These are phyloP conservation scores for Trypanosoma scelopori DNA, from an alignment of 208 protist species.

Conservation along the genomic window DNA sequence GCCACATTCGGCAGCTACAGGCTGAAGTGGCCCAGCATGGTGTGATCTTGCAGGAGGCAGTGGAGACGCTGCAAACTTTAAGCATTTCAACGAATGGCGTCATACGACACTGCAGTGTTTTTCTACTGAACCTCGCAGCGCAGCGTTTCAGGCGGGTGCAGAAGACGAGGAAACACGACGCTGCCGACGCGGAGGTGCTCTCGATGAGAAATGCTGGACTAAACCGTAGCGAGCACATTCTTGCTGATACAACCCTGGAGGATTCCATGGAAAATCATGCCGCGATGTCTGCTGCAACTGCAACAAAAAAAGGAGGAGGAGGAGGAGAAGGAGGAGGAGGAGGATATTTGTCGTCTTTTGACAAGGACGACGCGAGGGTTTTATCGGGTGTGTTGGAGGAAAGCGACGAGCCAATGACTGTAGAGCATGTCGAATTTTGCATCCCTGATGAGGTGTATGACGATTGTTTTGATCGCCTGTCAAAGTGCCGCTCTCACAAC, in stretches of 20 bases:
- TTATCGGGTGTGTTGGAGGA: constrained; percentile 14
- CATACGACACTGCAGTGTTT: constrained; percentile 41
- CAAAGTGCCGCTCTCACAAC: constrained; percentile 42
- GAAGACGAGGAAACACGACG: constrained; percentile 12
- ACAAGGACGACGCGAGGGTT: constrained; percentile 17
- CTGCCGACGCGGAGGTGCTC: neutral
- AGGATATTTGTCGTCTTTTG: neutral
- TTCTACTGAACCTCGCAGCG: constrained; percentile 42
- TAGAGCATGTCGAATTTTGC: constrained; percentile 3
- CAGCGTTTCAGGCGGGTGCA: constrained; percentile 43
- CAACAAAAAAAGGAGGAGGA: no score
- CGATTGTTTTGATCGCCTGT: constrained; percentile 38
- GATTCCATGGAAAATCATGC: neutral
- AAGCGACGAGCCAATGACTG: neutral
- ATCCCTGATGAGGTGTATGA: constrained; percentile 19
- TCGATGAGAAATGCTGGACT: constrained; percentile 1
- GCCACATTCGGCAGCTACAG: constrained; percentile 47
- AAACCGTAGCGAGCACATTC: constrained; percentile 2
- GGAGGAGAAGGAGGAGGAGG: no score
- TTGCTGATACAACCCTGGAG: neutral
- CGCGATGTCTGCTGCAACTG: neutral
- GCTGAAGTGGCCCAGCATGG: constrained; percentile 40
- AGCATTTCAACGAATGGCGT: constrained; percentile 40
- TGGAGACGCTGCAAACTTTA: constrained; percentile 45
- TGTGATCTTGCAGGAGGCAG: constrained; percentile 43